Evolutionary conservation across 345 rosid species (phyloP).

Genomic region (Citrus hindsii): DNA sequence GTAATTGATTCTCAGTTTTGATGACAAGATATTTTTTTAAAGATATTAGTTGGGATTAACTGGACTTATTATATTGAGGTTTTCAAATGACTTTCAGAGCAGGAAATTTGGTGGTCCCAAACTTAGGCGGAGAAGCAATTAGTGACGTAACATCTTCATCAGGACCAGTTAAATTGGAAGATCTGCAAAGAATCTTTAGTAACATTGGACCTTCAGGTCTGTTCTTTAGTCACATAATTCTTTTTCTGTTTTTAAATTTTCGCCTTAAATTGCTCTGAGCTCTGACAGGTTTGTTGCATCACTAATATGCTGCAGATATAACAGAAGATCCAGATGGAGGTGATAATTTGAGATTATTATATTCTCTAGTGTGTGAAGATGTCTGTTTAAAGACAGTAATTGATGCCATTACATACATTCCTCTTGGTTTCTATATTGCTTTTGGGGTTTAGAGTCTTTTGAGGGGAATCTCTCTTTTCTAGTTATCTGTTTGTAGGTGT

Average conservation of each 20-base stretch:
- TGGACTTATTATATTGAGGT: not conserved
- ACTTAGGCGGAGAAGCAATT: constrained; percentile 55
- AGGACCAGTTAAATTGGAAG: constrained; percentile 86
- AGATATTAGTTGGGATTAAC: constrained; percentile 1
- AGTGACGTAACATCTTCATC: constrained; percentile 76
- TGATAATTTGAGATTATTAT: constrained; percentile 17
- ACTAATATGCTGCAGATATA: constrained; percentile 41
- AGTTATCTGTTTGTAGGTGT: not conserved
- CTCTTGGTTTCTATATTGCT: not conserved
- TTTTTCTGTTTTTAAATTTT: not conserved
- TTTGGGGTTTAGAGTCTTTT: not conserved
- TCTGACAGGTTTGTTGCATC: constrained; percentile 25
- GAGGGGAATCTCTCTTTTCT: not conserved
- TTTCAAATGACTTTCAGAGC: constrained; percentile 42
- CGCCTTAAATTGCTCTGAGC: not conserved
- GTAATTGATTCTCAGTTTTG: not conserved
- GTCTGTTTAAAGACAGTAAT: not conserved
- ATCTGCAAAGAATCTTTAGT: constrained; percentile 88
- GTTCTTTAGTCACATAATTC: constrained; percentile 3
- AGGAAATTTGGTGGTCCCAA: constrained; percentile 68
- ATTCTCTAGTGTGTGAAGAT: not conserved
- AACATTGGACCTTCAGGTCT: constrained; percentile 71
- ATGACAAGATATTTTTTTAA: not conserved
- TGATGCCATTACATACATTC: not conserved
- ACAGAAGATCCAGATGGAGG: constrained; percentile 80